A percentile compares a stretch with the other conserved stretches of the same genome.
These are phyloP conservation scores for Aspergillus terreus DNA, from an alignment of 2,329 filamentous ascomycete species.

Conservation along the genomic window DNA sequence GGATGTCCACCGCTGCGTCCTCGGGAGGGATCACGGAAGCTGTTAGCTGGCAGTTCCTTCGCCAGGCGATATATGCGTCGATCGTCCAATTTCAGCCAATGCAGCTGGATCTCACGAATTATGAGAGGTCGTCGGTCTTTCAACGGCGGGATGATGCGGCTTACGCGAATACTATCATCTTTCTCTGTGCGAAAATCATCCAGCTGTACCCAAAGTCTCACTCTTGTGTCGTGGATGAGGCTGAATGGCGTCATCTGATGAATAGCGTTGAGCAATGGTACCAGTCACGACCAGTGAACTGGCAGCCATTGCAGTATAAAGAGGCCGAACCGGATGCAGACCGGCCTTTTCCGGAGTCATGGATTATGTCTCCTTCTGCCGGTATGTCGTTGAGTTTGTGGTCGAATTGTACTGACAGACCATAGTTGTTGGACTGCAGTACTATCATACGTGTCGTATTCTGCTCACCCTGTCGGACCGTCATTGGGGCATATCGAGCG, in stretches of 20 bases:
- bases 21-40: conserved; percentile 40
- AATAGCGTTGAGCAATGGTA: conserved; percentile 30
- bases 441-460: conserved; percentile 34
- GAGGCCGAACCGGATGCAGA: conserved; percentile 17
- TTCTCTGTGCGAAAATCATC: conserved; percentile 38
- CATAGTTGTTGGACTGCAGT: conserved; percentile 35
- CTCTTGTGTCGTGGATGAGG: conserved; percentile 16
- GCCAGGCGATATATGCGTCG: conserved; percentile 41
- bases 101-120: conserved; percentile 37
- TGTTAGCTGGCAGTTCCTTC: conserved; percentile 41
- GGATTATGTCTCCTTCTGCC: conserved; percentile 34
- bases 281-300: conserved; percentile 25
- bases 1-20: conserved; percentile 36
- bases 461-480: conserved; percentile 27
- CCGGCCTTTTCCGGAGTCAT: conserved; percentile 33
- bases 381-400: conserved; percentile 20
- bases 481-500: conserved; percentile 17
- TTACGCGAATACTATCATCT: conserved; percentile 37
- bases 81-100: conserved; percentile 35
- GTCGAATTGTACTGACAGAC: not conserved
- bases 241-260: conserved; percentile 21
- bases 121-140: conserved; percentile 36
- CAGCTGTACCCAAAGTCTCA: conserved; percentile 24
- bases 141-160: conserved; percentile 36
- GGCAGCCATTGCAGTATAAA: conserved; percentile 32